Base-by-base conservation (phyloP, 2,329 filamentous ascomycete species). In the Penicillium sp. region DNA sequence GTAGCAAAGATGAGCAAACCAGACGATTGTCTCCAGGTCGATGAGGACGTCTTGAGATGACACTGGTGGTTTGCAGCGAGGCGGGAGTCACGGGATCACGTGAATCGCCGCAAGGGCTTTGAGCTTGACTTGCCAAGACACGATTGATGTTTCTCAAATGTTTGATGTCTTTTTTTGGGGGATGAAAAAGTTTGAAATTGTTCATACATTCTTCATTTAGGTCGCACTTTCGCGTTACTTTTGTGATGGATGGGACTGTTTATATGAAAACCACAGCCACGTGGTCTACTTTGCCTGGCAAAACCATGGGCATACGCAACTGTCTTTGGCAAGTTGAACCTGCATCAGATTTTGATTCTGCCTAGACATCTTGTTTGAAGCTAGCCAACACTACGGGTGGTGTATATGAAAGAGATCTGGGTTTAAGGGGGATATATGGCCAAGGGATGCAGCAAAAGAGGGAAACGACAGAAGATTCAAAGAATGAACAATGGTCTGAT, bases 1-100 rank as follows among this genome's bases (percentile, higher is more conserved):
- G 58, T 58, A 61, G 56, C 49, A 63, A 61, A 62, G 66, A 49
- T 52, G 58, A 53, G 56, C 43, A 59, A 62, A 54, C 54, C 63
- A 46, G 43, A 67, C 64, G 50, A 57, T 63, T 63, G 54, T 60
- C 53, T 59, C 53, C 41, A 55, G 49, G 54, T 56, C 45, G 61
- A 65, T 61, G 59, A 46, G 54, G 52, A 58, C 43, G 51, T 57
- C 56, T 64, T 63, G 62, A 69, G 69, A 70, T 67, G 71, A 66
- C 60, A 65, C 57, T 65, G 68, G 59, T 68, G 71, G 71, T 74
- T 75, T 75, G 73, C 72, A 71, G 73, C 71, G 66, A 75, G 71
- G 72, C 73, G 71, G 71, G 69, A 73, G 71, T 73, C 59, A 62
- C 50, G 54, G 19, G 27, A 46, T 61, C 35, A 50, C 57, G 56